Conservation (phyloP, 441 rosid species). For the Pelargonium myrrhifolium region DNA sequence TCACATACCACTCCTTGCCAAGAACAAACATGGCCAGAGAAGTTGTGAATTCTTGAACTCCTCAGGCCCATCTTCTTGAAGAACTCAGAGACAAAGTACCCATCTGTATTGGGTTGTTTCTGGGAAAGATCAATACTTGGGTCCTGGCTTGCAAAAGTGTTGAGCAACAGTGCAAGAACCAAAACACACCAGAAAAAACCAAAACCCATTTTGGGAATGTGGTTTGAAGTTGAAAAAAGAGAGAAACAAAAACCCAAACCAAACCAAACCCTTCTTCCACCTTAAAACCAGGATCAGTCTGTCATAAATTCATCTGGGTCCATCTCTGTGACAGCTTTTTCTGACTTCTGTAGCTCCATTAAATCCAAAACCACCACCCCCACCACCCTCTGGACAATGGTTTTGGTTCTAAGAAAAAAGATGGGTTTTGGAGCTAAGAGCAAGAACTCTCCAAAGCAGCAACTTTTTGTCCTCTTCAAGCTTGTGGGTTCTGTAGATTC, state of each 20-base stretch:
- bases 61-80: constrained; percentile 49
- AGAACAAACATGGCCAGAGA: constrained; percentile 56
- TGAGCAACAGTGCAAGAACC: constrained; percentile 48
- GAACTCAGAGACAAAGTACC: constrained; percentile 61
- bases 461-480: neutral
- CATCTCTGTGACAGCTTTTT: neutral
- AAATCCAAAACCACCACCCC: constrained; percentile 11
- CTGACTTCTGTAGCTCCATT: constrained; percentile 14
- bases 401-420: neutral
- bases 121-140: constrained; percentile 11
- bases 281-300: constrained; percentile 12
- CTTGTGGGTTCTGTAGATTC: neutral
- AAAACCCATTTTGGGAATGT: constrained; percentile 41
- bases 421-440: neutral
- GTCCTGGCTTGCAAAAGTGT: constrained; percentile 35
- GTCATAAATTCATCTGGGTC: neutral
- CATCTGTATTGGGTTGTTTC: constrained; percentile 80
- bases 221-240: too few species aligned
- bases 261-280: constrained; percentile 12
- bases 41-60: constrained; percentile 19
- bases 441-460: neutral
- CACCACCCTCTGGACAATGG: neutral
- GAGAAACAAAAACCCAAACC: neutral
- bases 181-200: constrained; percentile 37
- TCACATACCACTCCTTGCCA: constrained; percentile 73